phyloP scores from a whole-genome alignment of 2,329 filamentous ascomycete species.

The Aspergillus pseudonomiae region DNA sequence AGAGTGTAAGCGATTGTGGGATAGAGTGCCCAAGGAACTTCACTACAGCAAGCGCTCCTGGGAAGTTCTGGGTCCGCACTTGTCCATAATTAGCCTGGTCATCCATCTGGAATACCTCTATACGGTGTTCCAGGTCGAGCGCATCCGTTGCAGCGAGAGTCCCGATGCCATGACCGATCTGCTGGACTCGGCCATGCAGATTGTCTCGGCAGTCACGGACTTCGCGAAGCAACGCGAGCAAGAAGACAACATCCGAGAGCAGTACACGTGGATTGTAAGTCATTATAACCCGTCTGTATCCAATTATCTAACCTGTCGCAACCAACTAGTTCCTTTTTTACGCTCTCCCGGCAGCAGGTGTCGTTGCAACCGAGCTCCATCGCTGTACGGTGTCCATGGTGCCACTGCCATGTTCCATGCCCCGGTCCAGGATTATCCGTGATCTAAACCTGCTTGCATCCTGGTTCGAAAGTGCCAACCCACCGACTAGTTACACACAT shows the following conservation, averaged over 20 bases:
- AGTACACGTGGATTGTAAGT: slow-evolving; percentile 26
- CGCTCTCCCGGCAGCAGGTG: slow-evolving; percentile 23
- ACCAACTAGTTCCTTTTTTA: slow-evolving; percentile 21
- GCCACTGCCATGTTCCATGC: slow-evolving; percentile 20
- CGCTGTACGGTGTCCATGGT: slow-evolving; percentile 21
- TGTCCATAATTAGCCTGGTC: slow-evolving; percentile 18
- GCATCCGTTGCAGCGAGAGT: slow-evolving; percentile 25
- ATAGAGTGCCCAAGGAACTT: slow-evolving; percentile 22
- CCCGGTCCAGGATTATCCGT: slow-evolving; percentile 28
- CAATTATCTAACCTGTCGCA: not conserved
- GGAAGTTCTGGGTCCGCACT: slow-evolving; percentile 8
- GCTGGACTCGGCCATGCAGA: slow-evolving; percentile 25
- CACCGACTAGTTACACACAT: slow-evolving; percentile 11
- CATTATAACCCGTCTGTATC: not conserved
- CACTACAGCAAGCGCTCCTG: slow-evolving; percentile 22
- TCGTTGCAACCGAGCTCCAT: slow-evolving; percentile 26
- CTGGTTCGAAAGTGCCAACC: slow-evolving; percentile 21
- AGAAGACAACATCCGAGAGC: slow-evolving; percentile 11
- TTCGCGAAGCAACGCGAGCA: slow-evolving; percentile 19
- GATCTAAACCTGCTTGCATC: slow-evolving; percentile 25
- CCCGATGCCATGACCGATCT: slow-evolving; percentile 19
- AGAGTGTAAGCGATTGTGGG: slow-evolving; percentile 22
- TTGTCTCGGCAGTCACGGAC: slow-evolving; percentile 24
- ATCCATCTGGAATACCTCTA: slow-evolving; percentile 26
- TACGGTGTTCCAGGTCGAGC: slow-evolving; percentile 26